A percentile compares a stretch with the other conserved stretches of the same genome.
Evolutionary conservation across 2,329 filamentous ascomycete genomes (phyloP).

Genomic region (Sporothrix globosa): DNA sequence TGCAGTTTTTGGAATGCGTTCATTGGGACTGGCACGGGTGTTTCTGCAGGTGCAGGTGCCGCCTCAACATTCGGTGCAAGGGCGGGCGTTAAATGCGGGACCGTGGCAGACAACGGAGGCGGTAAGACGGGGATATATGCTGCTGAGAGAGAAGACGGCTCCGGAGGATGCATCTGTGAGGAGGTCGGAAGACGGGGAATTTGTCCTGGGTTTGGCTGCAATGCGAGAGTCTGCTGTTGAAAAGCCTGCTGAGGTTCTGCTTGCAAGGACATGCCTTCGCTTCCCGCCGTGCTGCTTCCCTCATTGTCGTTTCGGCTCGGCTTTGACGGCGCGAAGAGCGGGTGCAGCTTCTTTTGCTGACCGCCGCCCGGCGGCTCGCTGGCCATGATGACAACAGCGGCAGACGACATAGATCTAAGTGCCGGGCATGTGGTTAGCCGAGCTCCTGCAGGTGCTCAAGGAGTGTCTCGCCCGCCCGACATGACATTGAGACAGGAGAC

Average conservation of each 20-base stretch:
- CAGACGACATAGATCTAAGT: slow-evolving; percentile 48
- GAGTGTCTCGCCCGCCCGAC: neutral
- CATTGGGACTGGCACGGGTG: neutral
- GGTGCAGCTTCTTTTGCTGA: slow-evolving; percentile 54
- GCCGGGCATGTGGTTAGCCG: neutral
- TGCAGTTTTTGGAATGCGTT: slow-evolving; percentile 27
- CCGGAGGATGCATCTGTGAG: neutral
- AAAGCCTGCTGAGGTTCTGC: neutral
- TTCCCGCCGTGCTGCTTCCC: neutral
- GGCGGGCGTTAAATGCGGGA: neutral
- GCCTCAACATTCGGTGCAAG: neutral
- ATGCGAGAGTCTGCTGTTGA: neutral
- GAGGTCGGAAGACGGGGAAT: neutral
- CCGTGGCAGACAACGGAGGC: neutral
- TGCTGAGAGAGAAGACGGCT: neutral
- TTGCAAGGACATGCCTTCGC: neutral
- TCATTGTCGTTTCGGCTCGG: slow-evolving; percentile 30
- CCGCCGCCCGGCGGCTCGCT: slow-evolving; percentile 44
- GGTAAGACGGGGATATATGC: neutral
- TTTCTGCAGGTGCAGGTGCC: neutral
- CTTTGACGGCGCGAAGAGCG: slow-evolving; percentile 53
- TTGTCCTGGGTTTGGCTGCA: neutral
- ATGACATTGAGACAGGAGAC: neutral
- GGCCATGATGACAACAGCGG: slow-evolving; percentile 52
- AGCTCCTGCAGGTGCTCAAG: neutral